Percentiles rank a stretch among this genome's conserved stretches.
These are phyloP conservation scores for Penicillium concentricum DNA, from an alignment of 2,329 filamentous ascomycete species.

Conservation along the genomic window DNA sequence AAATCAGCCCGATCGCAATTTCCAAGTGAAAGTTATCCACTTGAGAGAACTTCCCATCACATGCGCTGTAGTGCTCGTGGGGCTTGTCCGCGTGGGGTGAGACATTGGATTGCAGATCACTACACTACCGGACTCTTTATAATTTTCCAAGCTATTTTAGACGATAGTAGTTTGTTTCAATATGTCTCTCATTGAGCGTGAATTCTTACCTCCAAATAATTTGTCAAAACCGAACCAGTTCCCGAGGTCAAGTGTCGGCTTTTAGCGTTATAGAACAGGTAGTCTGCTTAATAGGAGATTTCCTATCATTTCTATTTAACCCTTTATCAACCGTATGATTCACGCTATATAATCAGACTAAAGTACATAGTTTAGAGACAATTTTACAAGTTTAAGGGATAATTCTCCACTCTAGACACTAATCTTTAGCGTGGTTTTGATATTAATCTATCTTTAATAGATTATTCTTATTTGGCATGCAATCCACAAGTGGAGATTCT, in stretches of 20 bases:
- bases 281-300: slow-evolving; percentile 7
- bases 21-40: neutral
- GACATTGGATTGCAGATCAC: slow-evolving; percentile 1
- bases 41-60: neutral
- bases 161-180: too few species aligned
- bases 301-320: neutral
- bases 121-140: neutral
- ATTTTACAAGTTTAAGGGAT: neutral
- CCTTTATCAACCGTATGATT: neutral
- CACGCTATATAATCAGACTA: too few species aligned
- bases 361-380: neutral
- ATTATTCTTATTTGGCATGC: neutral
- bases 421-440: too few species aligned
- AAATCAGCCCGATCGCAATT: neutral
- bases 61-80: neutral
- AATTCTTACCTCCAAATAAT: slow-evolving; percentile 18
- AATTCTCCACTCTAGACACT: neutral
- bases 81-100: slow-evolving; percentile 3
- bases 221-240: slow-evolving; percentile 15
- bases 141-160: neutral
- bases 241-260: neutral
- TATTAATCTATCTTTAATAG: neutral
- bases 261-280: slow-evolving; percentile 13
- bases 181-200: slow-evolving; percentile 6
- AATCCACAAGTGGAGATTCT: neutral